Evolutionary conservation across 1,139 yeast species (phyloP).

Genomic region (Torulaspora pretoriensis): DNA sequence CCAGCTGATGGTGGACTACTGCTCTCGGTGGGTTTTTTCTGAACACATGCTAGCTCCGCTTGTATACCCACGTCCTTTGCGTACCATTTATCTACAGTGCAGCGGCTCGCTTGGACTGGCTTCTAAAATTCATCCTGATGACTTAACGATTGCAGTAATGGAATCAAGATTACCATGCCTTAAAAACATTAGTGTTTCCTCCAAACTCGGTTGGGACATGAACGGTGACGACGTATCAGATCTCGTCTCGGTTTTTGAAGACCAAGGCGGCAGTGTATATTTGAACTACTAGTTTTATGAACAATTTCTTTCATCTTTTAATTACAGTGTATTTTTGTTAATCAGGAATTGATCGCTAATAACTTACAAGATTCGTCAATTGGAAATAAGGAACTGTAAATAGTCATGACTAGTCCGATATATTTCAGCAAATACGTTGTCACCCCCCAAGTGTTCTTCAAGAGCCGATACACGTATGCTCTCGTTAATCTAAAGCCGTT

Average conservation of each 20-base stretch:
- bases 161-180: constrained; percentile 73
- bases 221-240: constrained; percentile 64
- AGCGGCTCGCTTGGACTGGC: constrained; percentile 88
- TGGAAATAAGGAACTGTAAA: not conserved
- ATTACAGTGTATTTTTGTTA: not conserved
- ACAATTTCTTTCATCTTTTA: not conserved
- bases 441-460: constrained; percentile 36
- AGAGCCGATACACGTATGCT: constrained; percentile 63
- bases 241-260: constrained; percentile 45
- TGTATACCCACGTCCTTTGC: constrained; percentile 49
- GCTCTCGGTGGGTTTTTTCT: constrained; percentile 57
- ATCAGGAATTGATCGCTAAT: not conserved
- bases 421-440: constrained; percentile 35
- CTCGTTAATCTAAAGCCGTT: constrained; percentile 86
- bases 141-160: constrained; percentile 75
- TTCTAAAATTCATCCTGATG: constrained; percentile 79
- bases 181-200: constrained; percentile 60
- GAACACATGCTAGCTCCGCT: constrained; percentile 47
- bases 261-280: constrained; percentile 40
- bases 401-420: constrained; percentile 21
- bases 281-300: constrained; percentile 27
- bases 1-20: constrained; percentile 76
- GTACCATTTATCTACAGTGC: constrained; percentile 65
- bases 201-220: constrained; percentile 86
- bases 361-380: not conserved